A percentile compares a stretch with the other conserved stretches of the same genome.
phyloP scores from a whole-genome alignment of 2,329 filamentous ascomycete species.

The Blastomyces gilchristii region DNA sequence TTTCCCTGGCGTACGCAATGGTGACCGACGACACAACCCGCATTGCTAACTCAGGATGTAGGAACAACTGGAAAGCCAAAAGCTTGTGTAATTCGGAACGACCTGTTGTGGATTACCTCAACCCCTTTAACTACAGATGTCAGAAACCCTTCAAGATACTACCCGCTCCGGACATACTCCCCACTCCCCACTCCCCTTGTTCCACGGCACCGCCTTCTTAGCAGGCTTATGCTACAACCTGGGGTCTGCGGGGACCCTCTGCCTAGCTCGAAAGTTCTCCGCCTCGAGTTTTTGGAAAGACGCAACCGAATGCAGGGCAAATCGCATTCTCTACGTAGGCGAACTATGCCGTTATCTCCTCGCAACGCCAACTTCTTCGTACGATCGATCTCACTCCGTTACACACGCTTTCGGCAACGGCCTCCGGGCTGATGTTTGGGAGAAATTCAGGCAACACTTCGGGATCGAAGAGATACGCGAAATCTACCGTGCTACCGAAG shows the following conservation, averaged over 20 bases:
- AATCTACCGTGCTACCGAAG: conserved; percentile 41
- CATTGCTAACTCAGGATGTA: neutral
- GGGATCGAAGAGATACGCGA: conserved; percentile 38
- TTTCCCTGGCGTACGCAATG: neutral
- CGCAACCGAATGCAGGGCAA: conserved; percentile 34
- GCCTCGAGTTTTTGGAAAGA: conserved; percentile 39
- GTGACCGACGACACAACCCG: neutral
- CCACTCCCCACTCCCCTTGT: conserved; percentile 38
- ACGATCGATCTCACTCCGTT: conserved; percentile 37
- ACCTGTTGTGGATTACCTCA: conserved; percentile 29
- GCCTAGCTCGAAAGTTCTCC: conserved; percentile 38
- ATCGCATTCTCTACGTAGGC: conserved; percentile 39
- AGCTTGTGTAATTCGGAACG: conserved; percentile 20
- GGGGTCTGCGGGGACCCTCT: conserved; percentile 34
- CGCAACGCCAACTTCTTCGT: conserved; percentile 34
- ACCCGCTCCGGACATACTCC: conserved; percentile 38
- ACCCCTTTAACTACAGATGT: conserved; percentile 29
- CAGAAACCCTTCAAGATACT: conserved; percentile 33
- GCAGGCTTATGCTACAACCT: conserved; percentile 34
- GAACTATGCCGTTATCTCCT: conserved; percentile 43
- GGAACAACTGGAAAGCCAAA: conserved; percentile 20
- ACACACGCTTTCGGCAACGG: conserved; percentile 41
- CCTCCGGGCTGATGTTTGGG: conserved; percentile 40
- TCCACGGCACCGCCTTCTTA: conserved; percentile 42
- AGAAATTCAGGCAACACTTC: conserved; percentile 37